Evolutionary conservation across 2,329 filamentous ascomycete species (phyloP), one percentile per base, ranked within the genome.

Genomic region (Xylariaceae sp.): DNA sequence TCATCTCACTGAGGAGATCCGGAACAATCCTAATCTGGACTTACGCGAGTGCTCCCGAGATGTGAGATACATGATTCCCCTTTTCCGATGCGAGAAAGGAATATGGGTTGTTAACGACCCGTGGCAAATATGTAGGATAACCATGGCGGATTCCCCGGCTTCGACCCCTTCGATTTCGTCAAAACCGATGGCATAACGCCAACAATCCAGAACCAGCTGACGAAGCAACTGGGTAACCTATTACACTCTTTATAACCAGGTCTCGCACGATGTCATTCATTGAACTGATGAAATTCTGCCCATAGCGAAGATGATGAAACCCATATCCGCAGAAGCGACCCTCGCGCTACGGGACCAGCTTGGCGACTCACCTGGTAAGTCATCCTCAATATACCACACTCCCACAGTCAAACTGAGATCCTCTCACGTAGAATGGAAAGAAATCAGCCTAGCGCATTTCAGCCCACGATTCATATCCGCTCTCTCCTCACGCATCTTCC

Each of bases 401-500:
- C n/a, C 13, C 13, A 45, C 10, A 6, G 5, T 6, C 42, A 13
- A 6, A 45, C 42, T 45, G 13, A 45, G 0, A n/a, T 6, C 13
- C 42, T 6, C 1, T 39, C 9, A 42, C 11, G 37, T 55, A 76
- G 76, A 77, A 58, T 79, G 77, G 77, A 71, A 68, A 42, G 57
- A 72, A 5, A 63, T 74, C 48, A 66, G 64, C 18, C 64, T 77
- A 11, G 66, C 68, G 5, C 62, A 68, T 0, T 63, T 69, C 11
- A 53, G 76, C 10, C 71, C 76, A 0, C 66, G 70, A n/a, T 66
- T 77, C 3, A 71, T 82, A 2, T 74, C 77, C 10, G 76, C 77
- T 13, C 57, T 82, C 8, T 79, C 78, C 0, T 75, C 78, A 0
- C 72, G 77, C 3, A 71, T 79, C 5, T 80, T 81, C 55, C 64